A percentile compares a stretch with the other conserved stretches of the same genome.
These are phyloP conservation scores for Pythium brassicae DNA, from an alignment of 352 stramenopile species.

Conservation along the genomic window DNA sequence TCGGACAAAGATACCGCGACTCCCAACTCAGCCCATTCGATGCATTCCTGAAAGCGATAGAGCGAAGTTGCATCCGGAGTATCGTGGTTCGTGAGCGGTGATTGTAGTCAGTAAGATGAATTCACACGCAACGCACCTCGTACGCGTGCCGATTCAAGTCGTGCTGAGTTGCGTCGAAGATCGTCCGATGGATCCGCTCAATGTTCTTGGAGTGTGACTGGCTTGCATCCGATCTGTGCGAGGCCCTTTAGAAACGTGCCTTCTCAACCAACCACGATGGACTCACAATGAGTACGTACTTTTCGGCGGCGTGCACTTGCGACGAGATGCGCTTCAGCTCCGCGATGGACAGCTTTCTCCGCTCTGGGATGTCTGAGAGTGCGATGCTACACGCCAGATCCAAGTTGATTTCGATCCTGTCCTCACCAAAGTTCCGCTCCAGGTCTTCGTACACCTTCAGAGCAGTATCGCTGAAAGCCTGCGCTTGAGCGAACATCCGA, in stretches of 20 bases:
- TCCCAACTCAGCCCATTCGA: conserved; percentile 41
- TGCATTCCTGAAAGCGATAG: conserved; percentile 28
- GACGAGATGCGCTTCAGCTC: conserved; percentile 36
- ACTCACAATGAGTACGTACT: conserved; percentile 8
- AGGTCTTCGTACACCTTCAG: conserved; percentile 60
- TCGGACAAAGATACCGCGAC: conserved; percentile 17
- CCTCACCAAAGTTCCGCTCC: conserved; percentile 53
- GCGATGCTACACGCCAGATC: conserved; percentile 62
- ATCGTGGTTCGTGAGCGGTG: background rate
- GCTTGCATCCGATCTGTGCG: conserved; percentile 11
- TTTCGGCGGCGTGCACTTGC: conserved; percentile 21
- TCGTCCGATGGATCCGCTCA: conserved; percentile 25
- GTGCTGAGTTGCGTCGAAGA: conserved; percentile 47
- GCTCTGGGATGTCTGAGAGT: conserved; percentile 21
- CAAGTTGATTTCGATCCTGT: conserved; percentile 48
- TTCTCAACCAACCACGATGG: background rate
- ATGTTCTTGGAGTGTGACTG: conserved; percentile 9
- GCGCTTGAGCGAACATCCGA: conserved; percentile 38
- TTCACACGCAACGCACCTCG: conserved; percentile 22
- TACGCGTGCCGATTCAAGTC: conserved; percentile 29
- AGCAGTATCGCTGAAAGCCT: conserved; percentile 42
- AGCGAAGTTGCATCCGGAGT: too few relatives aligned
- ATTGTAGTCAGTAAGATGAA: background rate
- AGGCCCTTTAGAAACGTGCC: conserved; percentile 1
- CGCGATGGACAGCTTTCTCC: conserved; percentile 25